Evolutionary conservation across 2,329 filamentous ascomycete species (phyloP), one percentile per base, ranked within the genome.

Genomic region (Penicillium griseofulvum): DNA sequence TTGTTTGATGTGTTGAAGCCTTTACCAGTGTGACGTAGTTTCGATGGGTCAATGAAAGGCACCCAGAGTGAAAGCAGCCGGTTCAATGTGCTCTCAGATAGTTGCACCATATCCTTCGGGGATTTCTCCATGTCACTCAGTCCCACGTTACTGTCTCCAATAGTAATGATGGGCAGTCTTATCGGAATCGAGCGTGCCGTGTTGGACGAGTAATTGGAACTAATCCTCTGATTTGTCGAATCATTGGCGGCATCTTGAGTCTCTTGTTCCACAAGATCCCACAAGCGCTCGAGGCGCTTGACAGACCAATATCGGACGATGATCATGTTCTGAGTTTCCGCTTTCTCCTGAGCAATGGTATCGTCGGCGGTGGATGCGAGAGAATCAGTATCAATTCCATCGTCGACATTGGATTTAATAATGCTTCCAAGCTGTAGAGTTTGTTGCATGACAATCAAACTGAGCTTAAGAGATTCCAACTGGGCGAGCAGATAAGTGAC

Each of bases 281-380:
- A 75, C 17, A 77, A 56, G 6, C 66, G 58, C 51, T 73, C 70
- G 17, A 76, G 63, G n/a, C 68, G 67, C 43, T 69, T 74, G 49
- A 69, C 61, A 7, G 74, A 71, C 71, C 72, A 76, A 55, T 76
- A 74, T 38, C 74, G 67, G n/a, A 75, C 67, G 38, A 77, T 71
- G n/a, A 77, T 65, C 65, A 75, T 74, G 48, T 75, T 77, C 55
- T 77, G 74, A 4, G 68, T 68, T 52, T 76, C 75, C 2, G 70
- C 71, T 50, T 74, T 71, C 50, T 76, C 74, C 60, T 76, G 73
- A 10, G 67, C 68, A 52, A 75, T 67, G 14, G 63, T 55, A 45
- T 74, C 71, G 3, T 71, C 67, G 59, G 48, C 58, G n/a, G 19
- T 56, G 31, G 52, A 60, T 33, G 49, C 34, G 14, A 46, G 29